phyloP scores from a whole-genome alignment of 331 rosid species.

The Malus hybrid region DNA sequence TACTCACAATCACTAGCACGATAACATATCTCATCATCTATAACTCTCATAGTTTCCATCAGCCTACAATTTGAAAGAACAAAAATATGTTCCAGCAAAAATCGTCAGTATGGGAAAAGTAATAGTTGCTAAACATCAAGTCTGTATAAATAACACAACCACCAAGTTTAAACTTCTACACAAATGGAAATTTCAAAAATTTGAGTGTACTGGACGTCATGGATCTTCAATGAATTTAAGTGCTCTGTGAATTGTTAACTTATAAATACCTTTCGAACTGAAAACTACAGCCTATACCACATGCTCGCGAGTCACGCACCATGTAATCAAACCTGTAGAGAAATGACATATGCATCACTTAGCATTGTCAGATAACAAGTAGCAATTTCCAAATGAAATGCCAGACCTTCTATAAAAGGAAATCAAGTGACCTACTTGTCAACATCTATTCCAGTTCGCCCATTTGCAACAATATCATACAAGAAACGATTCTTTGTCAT shows the following conservation, averaged over 20 bases:
- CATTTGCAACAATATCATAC: conserved; percentile 79
- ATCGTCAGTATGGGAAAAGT: background rate
- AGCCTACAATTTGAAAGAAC: conserved; percentile 33
- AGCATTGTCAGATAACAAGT: conserved; percentile 1
- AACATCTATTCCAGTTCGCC: conserved; percentile 73
- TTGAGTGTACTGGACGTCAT: background rate
- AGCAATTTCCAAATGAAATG: background rate
- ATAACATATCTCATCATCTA: conserved; percentile 60
- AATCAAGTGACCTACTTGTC: conserved; percentile 49
- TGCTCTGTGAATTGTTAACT: conserved; percentile 1
- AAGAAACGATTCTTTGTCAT: conserved; percentile 39
- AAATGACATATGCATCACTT: background rate
- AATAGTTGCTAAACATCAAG: background rate
- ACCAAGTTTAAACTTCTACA: conserved; percentile 1
- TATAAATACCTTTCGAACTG: conserved; percentile 49
- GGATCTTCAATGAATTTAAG: conserved; percentile 4
- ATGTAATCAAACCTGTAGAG: conserved; percentile 71
- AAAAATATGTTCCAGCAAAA: background rate
- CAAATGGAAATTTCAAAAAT: conserved; percentile 7
- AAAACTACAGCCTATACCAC: conserved; percentile 77
- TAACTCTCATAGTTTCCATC: conserved; percentile 65
- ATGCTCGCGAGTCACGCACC: conserved; percentile 67
- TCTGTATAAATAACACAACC: conserved; percentile 8
- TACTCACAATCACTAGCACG: conserved; percentile 64
- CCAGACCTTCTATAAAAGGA: background rate